These are phyloP conservation scores for Ananas comosus DNA, from an alignment of 176 grass and related monocot genomes.

Conservation along the genomic window DNA sequence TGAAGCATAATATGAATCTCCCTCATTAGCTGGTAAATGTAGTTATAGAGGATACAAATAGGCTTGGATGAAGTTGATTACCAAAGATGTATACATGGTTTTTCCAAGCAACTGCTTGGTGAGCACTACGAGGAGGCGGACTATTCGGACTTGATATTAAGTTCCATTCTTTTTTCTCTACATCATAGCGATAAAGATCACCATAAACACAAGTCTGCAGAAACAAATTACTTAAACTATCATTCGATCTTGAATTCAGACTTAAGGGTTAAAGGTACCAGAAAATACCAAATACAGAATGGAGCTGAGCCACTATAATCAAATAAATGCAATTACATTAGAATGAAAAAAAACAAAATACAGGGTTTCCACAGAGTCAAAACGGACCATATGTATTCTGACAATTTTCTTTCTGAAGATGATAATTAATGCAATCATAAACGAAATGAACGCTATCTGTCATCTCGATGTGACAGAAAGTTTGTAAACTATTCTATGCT, in stretches of 20 bases:
- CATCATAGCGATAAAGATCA: slow-evolving; percentile 94
- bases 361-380: too few species aligned
- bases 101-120: slow-evolving; percentile 90
- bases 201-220: slow-evolving; percentile 96
- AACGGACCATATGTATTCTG: too few species aligned
- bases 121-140: slow-evolving; percentile 91
- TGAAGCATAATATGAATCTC: slow-evolving; percentile 18
- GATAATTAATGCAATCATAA: too few species aligned
- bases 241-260: background rate
- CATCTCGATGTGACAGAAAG: background rate
- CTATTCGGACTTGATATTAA: slow-evolving; percentile 94
- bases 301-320: too few species aligned
- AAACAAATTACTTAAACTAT: slow-evolving; percentile 11
- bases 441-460: too few species aligned
- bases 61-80: slow-evolving; percentile 31
- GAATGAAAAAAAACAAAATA: too few species aligned
- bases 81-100: slow-evolving; percentile 96
- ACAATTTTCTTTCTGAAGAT: too few species aligned
- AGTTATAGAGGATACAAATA: slow-evolving; percentile 14
- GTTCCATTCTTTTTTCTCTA: slow-evolving; percentile 98
- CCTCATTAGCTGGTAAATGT: slow-evolving; percentile 9
- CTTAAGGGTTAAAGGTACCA: background rate
- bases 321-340: too few species aligned
- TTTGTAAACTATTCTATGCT: background rate
- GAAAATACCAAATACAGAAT: background rate